These are phyloP conservation scores for Daldinia eschscholtzii DNA, from an alignment of 2,329 filamentous ascomycete genomes.

Conservation along the genomic window DNA sequence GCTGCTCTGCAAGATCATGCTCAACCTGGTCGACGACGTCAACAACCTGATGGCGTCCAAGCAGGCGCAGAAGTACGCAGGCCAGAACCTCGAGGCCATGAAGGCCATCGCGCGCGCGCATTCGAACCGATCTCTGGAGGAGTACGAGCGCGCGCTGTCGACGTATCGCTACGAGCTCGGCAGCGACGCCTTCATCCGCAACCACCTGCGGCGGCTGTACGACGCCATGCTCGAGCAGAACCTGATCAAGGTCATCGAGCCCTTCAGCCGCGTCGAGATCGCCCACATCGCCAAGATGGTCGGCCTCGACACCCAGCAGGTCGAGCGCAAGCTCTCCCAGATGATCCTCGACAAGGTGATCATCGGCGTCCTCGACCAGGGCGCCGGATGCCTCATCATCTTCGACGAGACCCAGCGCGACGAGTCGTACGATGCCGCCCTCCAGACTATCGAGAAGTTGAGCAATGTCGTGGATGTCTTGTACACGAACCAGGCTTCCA, in stretches of 20 bases:
- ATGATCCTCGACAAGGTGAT: slow-evolving; percentile 99
- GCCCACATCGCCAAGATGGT: slow-evolving; percentile 98
- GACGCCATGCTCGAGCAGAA: slow-evolving; percentile 99
- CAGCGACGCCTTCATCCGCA: slow-evolving; percentile 94
- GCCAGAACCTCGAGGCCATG: slow-evolving; percentile 97
- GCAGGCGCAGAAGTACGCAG: slow-evolving; percentile 95
- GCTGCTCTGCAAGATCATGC: slow-evolving; percentile 99
- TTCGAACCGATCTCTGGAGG: slow-evolving; percentile 93
- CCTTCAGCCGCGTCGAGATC: slow-evolving; percentile 96
- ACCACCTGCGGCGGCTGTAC: slow-evolving; percentile 94
- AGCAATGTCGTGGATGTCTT: slow-evolving; percentile 97
- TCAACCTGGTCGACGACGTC: slow-evolving; percentile 96
- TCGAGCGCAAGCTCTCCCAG: slow-evolving; percentile 97
- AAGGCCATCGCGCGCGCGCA: slow-evolving; percentile 97
- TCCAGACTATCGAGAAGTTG: slow-evolving; percentile 96
- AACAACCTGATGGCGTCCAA: slow-evolving; percentile 95
- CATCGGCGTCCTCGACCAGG: slow-evolving; percentile 95
- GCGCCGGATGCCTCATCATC: slow-evolving; percentile 96
- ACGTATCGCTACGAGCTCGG: slow-evolving; percentile 94
- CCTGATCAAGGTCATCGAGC: slow-evolving; percentile 99
- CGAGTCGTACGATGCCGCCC: slow-evolving; percentile 91
- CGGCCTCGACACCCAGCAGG: slow-evolving; percentile 92
- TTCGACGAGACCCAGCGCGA: slow-evolving; percentile 96
- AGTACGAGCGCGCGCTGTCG: slow-evolving; percentile 93
- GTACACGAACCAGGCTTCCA: slow-evolving; percentile 96